Percentiles rank a stretch among this genome's conserved stretches.
phyloP scores from a whole-genome alignment of 1,139 yeast genomes.

The Blastobotrys aristatus region DNA sequence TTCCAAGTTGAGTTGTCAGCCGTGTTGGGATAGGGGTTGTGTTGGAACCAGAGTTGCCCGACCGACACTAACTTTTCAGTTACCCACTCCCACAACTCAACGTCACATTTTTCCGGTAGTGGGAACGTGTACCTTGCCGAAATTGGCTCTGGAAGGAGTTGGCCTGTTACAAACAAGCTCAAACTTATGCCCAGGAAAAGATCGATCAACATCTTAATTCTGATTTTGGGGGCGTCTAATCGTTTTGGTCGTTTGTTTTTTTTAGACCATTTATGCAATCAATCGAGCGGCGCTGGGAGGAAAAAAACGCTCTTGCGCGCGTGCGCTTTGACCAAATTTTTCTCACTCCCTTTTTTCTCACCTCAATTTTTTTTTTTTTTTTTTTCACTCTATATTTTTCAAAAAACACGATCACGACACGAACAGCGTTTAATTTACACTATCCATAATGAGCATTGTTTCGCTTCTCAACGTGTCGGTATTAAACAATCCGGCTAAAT shows the following conservation, averaged over 20 bases:
- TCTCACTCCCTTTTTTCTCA: not conserved
- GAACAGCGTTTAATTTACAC: too few relatives aligned
- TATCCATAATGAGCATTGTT: slow-evolving; percentile 81
- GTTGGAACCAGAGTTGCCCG: too few relatives aligned
- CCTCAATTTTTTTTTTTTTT: not conserved
- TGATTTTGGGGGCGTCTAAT: too few relatives aligned
- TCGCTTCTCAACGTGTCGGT: slow-evolving; percentile 89
- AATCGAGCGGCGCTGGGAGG: too few relatives aligned
- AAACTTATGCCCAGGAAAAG: not conserved
- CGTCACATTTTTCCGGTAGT: not conserved
- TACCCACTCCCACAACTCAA: not conserved
- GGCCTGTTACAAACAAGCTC: not conserved
- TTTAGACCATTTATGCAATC: too few relatives aligned
- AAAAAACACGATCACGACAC: not conserved
- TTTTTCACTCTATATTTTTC: not conserved
- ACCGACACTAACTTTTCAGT: too few relatives aligned
- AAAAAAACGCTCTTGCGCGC: not conserved
- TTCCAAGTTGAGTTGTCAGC: not conserved
- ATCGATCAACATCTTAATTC: not conserved
- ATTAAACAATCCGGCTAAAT: slow-evolving; percentile 90
- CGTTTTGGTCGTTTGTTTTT: not conserved
- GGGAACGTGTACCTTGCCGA: not conserved
- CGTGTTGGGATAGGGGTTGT: not conserved
- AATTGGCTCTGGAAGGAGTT: not conserved
- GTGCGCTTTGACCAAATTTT: not conserved